Evolutionary conservation across 2,329 filamentous ascomycete species (phyloP), one percentile per base, ranked within the genome.

Genomic region (Penicillium sumatraense): DNA sequence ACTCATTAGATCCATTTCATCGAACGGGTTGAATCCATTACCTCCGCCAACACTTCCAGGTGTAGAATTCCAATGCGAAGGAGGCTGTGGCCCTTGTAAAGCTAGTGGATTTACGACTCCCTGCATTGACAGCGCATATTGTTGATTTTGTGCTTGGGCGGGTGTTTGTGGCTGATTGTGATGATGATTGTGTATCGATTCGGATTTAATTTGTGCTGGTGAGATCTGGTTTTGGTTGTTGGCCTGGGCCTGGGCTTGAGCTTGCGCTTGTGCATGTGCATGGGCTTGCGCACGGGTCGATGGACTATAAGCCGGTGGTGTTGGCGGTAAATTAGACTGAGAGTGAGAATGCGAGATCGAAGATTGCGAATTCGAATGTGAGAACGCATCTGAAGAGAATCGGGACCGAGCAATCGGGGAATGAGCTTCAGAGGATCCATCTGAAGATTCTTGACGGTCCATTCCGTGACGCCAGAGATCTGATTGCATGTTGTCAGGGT

Each of bases 341-440:
- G 40, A 44, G n/a, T n/a, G n/a, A n/a, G n/a, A n/a, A n/a, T n/a
- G n/a, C n/a, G n/a, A n/a, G n/a, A n/a, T n/a, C n/a, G n/a, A n/a
- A n/a, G n/a, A n/a, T 16, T 36, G 33, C 5, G 33, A 36, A 51
- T 72, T 65, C 33, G 58, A 62, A 42, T 71, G 65, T 7, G 62
- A 60, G 49, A 69, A 71, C 21, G 67, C 58, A 29, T 71, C 70
- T 47, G 67, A 65, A 2, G 63, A 63, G 58, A 68, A 72, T 21
- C 63, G 66, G 9, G 68, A 58, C 16, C 61, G 64, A 27, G 68
- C 60, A 27, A 71, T 58, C 23, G 77, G 75, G 5, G 75, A 79
- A 49, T 82, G 79, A 41, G 80, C 79, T 24, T 86, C 83, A 5
- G 84, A 86, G 47, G 83, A 81, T 36, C 81, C 83, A 62, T 84